Percentiles rank a stretch among this genome's conserved stretches.
These are phyloP conservation scores for Pholiota conissans DNA, from an alignment of 768 basidiomycete species.

Conservation along the genomic window DNA sequence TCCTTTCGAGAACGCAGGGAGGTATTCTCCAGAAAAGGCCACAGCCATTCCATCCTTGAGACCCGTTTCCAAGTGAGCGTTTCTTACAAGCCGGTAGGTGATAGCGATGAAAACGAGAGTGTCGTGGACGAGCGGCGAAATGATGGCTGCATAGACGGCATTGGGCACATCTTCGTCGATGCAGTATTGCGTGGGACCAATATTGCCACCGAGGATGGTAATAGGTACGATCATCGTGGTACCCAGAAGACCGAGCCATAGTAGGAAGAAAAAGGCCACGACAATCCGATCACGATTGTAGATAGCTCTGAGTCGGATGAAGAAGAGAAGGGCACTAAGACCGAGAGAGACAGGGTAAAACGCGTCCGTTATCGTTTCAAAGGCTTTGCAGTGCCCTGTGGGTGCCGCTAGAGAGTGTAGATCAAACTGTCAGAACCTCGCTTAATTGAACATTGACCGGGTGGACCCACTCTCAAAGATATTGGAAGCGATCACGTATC, in stretches of 20 bases:
- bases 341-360: conserved; percentile 6
- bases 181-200: conserved; percentile 8
- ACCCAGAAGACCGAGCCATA: conserved; percentile 6
- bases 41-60: neutral
- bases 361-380: conserved; percentile 5
- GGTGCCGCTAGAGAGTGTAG: conserved; percentile 3
- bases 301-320: conserved; percentile 8
- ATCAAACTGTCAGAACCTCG: neutral
- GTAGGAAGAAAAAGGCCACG: conserved; percentile 1
- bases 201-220: conserved; percentile 2
- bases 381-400: conserved; percentile 1
- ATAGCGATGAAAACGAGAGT: conserved; percentile 10
- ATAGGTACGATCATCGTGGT: conserved; percentile 3
- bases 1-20: conserved; percentile 8
- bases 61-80: neutral
- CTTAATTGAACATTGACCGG: neutral
- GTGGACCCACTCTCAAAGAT: conserved; percentile 3
- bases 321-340: conserved; percentile 8
- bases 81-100: conserved; percentile 6
- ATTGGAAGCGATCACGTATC: conserved; percentile 4
- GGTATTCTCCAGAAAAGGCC: conserved; percentile 3
- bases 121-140: conserved; percentile 4
- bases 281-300: conserved; percentile 4
- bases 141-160: neutral
- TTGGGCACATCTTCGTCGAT: conserved; percentile 2